phyloP scores from a whole-genome alignment of 2,329 filamentous ascomycete genomes.

The Fusarium sp. region DNA sequence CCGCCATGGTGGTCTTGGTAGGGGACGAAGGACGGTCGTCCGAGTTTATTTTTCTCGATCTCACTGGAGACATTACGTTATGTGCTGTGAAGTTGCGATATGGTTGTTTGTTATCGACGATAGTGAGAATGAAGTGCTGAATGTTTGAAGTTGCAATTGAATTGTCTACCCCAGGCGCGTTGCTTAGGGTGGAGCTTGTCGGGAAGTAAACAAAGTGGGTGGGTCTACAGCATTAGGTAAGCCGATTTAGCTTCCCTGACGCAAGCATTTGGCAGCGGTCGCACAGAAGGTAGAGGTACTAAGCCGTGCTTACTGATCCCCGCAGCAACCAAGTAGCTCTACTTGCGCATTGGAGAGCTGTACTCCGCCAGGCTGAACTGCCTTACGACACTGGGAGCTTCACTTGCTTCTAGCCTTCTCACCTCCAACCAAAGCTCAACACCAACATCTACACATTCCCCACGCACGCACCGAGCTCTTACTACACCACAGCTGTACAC shows the following conservation, averaged over 20 bases:
- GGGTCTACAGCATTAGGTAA: constrained; percentile 46
- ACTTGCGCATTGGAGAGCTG: constrained; percentile 43
- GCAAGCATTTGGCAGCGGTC: constrained; percentile 35
- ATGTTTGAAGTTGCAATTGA: constrained; percentile 30
- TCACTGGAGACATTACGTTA: constrained; percentile 62
- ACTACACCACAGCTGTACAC: constrained; percentile 12
- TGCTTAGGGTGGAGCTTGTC: constrained; percentile 39
- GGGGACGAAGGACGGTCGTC: constrained; percentile 41
- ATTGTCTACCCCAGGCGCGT: constrained; percentile 43
- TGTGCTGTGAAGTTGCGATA: constrained; percentile 25
- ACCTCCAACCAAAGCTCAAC: constrained; percentile 45
- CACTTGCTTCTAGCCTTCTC: constrained; percentile 47
- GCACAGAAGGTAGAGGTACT: constrained; percentile 41
- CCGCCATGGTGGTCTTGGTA: constrained; percentile 38
- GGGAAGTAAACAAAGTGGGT: constrained; percentile 50
- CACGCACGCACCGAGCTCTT: constrained; percentile 9
- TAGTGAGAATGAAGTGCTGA: constrained; percentile 19
- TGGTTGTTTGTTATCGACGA: constrained; percentile 16
- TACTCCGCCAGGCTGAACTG: constrained; percentile 60
- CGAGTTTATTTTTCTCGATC: constrained; percentile 55
- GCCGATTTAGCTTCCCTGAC: constrained; percentile 39
- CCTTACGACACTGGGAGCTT: constrained; percentile 58
- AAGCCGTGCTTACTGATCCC: neutral
- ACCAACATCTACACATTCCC: constrained; percentile 24
- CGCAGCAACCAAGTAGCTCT: constrained; percentile 38